Base-by-base conservation (phyloP, 164 flowering plant genomes). In the Chimonanthus praecox region DNA sequence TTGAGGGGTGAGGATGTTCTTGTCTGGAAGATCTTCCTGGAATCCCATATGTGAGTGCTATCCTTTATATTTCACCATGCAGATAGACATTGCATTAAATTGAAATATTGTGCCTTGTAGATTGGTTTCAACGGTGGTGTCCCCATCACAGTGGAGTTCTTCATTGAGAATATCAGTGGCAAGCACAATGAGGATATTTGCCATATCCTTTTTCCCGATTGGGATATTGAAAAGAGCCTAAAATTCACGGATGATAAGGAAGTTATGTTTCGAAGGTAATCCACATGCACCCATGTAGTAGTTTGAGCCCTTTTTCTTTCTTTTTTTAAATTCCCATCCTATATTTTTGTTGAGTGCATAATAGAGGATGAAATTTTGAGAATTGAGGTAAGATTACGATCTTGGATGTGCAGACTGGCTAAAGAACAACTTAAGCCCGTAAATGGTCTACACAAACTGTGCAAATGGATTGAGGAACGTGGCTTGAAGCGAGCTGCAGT, bases 401-500 rank as follows among this genome's bases (percentile, higher is more conserved):
- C 20, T 44, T 65, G 47, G 50, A 50, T 61, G 10, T 60, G 4
- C 88, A 95, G 99, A 79, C 76, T 93, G 82, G 99, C 86, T 5
- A 3, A 75, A 47, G 90, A 88, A 13, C 78, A 91, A 66, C 3
- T 92, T 74, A 75, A 83, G 76, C 88, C 98, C 49, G 73, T 94
- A n/a, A 68, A 76, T 65, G 99, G 99, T 47, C 83, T 96, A 4
- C 58, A 84, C 69, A 86, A 86, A 75, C 20, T 96, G 81, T 81
- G 74, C 77, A 88, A 87, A 85, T 96, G 99, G 99, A 76, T 94
- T 49, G 89, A 96, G 81, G 94, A 86, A 5, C 96, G 75, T 50
- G 98, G 97, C 48, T 73, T 92, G 84, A 96, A 90, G 79, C 84
- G 97, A 46, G 98, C 95, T 64, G 99, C 99, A 2, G 99, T 96